Percentiles rank a stretch among this genome's conserved stretches.
These are phyloP conservation scores for Strobilomyces echinocephalus DNA, from an alignment of 768 basidiomycete genomes.

Conservation along the genomic window DNA sequence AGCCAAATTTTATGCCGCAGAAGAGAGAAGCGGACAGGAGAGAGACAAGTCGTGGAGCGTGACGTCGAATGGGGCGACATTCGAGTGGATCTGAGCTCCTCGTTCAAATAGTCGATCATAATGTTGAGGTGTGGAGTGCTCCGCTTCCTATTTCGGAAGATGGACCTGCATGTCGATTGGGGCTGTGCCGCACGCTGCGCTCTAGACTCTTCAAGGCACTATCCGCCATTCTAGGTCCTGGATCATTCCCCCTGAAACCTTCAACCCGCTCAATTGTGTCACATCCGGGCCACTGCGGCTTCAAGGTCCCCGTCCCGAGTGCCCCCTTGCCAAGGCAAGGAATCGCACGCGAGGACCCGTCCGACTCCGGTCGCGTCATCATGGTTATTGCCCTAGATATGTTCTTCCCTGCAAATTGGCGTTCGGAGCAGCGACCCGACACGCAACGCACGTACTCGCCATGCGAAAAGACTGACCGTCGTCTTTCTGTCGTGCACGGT, in stretches of 20 bases:
- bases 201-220: slow-evolving; percentile 17
- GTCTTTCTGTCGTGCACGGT: too few relatives aligned
- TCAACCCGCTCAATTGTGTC: background rate
- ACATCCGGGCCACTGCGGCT: background rate
- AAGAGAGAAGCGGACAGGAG: background rate
- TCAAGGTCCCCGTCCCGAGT: too few relatives aligned
- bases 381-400: too few relatives aligned
- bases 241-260: slow-evolving; percentile 1
- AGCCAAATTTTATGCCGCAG: slow-evolving; percentile 2
- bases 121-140: slow-evolving; percentile 13
- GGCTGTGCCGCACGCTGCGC: slow-evolving; percentile 9
- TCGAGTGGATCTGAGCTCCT: background rate
- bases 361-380: too few relatives aligned
- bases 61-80: slow-evolving; percentile 11
- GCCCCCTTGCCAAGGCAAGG: too few relatives aligned
- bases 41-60: background rate
- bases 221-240: background rate
- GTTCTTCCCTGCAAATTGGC: too few relatives aligned
- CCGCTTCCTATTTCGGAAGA: slow-evolving; percentile 23
- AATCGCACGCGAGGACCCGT: too few relatives aligned
- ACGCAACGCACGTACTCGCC: too few relatives aligned
- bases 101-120: slow-evolving; percentile 29
- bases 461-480: too few relatives aligned
- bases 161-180: slow-evolving; percentile 8
- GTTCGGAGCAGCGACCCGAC: too few relatives aligned